Percentiles rank a stretch among this genome's conserved stretches.
Conservation (phyloP, 2,329 filamentous ascomycete genomes). For the Chaetothyriales sp. region DNA sequence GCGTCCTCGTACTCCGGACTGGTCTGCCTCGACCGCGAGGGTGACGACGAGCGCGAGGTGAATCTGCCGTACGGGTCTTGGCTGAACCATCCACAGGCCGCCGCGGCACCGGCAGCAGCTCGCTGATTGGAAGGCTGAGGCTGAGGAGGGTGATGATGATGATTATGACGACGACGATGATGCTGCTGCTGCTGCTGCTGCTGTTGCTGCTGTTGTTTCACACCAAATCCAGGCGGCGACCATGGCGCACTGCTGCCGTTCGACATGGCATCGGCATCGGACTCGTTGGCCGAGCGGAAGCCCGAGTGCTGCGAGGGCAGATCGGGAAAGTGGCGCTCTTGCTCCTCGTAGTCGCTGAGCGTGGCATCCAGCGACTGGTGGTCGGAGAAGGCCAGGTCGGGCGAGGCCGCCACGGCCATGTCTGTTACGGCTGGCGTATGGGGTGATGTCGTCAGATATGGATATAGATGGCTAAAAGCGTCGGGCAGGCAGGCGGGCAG, state of each 20-base stretch:
- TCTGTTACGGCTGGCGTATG: conserved; percentile 17
- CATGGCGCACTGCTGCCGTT: conserved; percentile 37
- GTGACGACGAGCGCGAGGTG: conserved; percentile 33
- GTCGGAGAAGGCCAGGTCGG: conserved; percentile 41
- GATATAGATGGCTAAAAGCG: conserved; percentile 1
- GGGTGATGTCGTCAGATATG: not conserved
- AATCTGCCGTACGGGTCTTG: conserved; percentile 35
- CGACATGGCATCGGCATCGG: conserved; percentile 32
- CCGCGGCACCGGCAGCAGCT: conserved; percentile 24
- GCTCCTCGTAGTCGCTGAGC: conserved; percentile 48
- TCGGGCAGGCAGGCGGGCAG: conserved; percentile 7
- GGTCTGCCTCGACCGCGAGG: conserved; percentile 41
- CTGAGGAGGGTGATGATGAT: not conserved
- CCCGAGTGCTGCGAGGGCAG: conserved; percentile 49
- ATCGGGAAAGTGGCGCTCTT: conserved; percentile 39
- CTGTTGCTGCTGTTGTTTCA: not conserved
- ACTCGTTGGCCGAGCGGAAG: conserved; percentile 42
- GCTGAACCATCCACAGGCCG: conserved; percentile 41
- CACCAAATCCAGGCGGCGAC: conserved; percentile 50
- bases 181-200: not conserved
- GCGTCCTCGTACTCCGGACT: conserved; percentile 50
- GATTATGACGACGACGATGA: not conserved
- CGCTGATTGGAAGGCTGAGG: conserved; percentile 13
- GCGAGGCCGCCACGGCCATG: conserved; percentile 28
- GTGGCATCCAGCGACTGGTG: conserved; percentile 48